Base-by-base conservation (phyloP, 352 stramenopile species). In the Phytophthora pluvialis region DNA sequence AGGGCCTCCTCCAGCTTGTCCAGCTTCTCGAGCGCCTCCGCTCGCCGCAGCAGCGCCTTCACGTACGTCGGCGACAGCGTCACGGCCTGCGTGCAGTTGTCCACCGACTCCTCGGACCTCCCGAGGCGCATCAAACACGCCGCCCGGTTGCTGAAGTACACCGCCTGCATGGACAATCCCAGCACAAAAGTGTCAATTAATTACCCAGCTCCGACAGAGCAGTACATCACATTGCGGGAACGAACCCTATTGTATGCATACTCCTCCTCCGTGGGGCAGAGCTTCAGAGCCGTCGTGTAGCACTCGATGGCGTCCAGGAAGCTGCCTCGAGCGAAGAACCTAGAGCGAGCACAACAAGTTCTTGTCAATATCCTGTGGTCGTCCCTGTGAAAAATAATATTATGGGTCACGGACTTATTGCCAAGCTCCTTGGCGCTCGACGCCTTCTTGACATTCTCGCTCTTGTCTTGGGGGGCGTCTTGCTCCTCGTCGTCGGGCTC, bases 61-160 rank as follows among this genome's bases (percentile, higher is more conserved):
- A 98, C 74, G 74, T 99, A 99, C n/a, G 64, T 90, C 9, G 97
- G 93, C 60, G 98, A 97, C 28, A 98, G 83, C 36, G 97, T 86
- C 60, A 99, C 81, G 4, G 97, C 88, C 39, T 98, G 81, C 25
- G 88, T 91, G 79, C 94, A 98, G 78, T 99, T 97, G 21, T 98
- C 83, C 52, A 99, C 89, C 4, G 90, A 90, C 63, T 98, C 91
- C 13, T 98, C 93, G 10, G 72, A 77, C 26, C 86, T 78, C 25
- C 75, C 72, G 58, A 94, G 70, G 43, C 83, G 86, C 45, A 86
- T 59, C 31, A 94, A 67, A 73, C 88, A 96, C 21, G 86, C 86
- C 4, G 84, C 86, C 12, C 88, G 75, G 70, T 96, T 96, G 83
- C 78, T 94, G 62, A 90, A 94, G 71, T 92, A 96, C 45, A 96